A percentile compares a stretch with the other conserved stretches of the same genome.
Conservation (phyloP, 768 basidiomycete genomes). For the Amylocystis lapponica region DNA sequence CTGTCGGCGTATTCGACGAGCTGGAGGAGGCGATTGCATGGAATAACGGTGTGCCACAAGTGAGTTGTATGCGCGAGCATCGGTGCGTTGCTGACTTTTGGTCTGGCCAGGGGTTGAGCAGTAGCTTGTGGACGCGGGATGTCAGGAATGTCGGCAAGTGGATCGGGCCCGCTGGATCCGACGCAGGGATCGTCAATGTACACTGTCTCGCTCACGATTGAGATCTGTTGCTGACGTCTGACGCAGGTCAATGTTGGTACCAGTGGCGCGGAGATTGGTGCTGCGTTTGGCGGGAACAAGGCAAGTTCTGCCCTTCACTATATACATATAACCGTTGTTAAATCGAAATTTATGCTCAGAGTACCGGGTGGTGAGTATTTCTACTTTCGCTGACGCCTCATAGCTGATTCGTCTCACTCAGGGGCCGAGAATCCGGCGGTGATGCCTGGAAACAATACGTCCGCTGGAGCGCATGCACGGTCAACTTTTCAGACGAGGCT, state of each 20-base stretch:
- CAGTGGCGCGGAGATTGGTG: conserved; percentile 70
- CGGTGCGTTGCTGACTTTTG: neutral
- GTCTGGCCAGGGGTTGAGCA: conserved; percentile 79
- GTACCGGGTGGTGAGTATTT: conserved; percentile 69
- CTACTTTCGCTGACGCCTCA: conserved; percentile 6
- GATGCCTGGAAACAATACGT: conserved; percentile 99
- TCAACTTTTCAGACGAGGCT: conserved; percentile 88
- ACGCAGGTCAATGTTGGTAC: conserved; percentile 58
- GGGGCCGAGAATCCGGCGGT: conserved; percentile 95
- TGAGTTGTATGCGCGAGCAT: conserved; percentile 16
- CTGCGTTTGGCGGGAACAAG: conserved; percentile 95
- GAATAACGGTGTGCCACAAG: conserved; percentile 88
- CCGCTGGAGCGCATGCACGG: conserved; percentile 85
- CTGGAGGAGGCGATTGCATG: conserved; percentile 81
- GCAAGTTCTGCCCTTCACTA: conserved; percentile 29
- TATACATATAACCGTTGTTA: neutral
- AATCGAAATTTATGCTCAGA: conserved; percentile 36
- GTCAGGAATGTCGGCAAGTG: conserved; percentile 82
- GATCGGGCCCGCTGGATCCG: conserved; percentile 86
- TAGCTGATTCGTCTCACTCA: conserved; percentile 21
- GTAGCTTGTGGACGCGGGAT: conserved; percentile 87
- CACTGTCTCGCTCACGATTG: neutral
- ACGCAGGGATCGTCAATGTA: conserved; percentile 90
- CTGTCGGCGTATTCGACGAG: conserved; percentile 81
- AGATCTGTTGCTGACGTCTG: neutral